These are phyloP conservation scores for Pseudogymnoascus sp. DNA, from an alignment of 2,329 filamentous ascomycete genomes.

Conservation along the genomic window DNA sequence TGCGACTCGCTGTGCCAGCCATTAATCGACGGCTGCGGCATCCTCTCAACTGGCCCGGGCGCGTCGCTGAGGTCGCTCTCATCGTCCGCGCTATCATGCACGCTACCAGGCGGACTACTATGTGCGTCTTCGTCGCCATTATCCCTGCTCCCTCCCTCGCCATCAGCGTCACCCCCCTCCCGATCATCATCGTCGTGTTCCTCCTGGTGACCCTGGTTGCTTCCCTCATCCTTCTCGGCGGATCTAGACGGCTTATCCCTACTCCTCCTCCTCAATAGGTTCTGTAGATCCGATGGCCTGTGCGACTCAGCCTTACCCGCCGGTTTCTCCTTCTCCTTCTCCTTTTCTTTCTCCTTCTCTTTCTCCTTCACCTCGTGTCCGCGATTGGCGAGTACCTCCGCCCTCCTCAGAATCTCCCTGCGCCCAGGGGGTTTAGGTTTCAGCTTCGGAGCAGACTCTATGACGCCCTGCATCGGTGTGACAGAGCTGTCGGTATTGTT, in stretches of 20 bases:
- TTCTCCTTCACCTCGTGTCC: constrained; percentile 14
- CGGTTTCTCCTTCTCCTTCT: constrained; percentile 21
- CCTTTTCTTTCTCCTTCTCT: constrained; percentile 16
- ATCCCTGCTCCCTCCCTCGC: constrained; percentile 5
- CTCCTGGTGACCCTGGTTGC: not conserved
- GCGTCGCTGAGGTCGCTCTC: constrained; percentile 49
- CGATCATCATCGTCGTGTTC: not conserved
- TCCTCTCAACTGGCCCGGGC: constrained; percentile 14
- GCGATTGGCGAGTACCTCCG: constrained; percentile 38
- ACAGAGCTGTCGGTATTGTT: constrained; percentile 25
- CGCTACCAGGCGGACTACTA: constrained; percentile 24
- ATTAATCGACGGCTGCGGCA: not conserved
- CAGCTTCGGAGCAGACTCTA: constrained; percentile 28
- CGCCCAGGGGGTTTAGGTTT: constrained; percentile 33
- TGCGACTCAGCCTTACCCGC: not conserved
- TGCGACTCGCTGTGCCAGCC: constrained; percentile 3
- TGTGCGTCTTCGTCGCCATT: constrained; percentile 6
- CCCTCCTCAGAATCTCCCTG: constrained; percentile 51
- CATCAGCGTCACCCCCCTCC: not conserved
- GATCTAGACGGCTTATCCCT: not conserved
- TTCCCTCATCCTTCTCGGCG: not conserved
- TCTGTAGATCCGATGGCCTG: not conserved
- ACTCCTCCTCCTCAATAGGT: not conserved
- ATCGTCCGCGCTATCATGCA: constrained; percentile 46
- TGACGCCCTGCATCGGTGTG: not conserved